Percentiles rank a stretch among this genome's conserved stretches.
These are phyloP conservation scores for Cladosporium sp. DNA, from an alignment of 2,329 filamentous ascomycete genomes.

Conservation along the genomic window DNA sequence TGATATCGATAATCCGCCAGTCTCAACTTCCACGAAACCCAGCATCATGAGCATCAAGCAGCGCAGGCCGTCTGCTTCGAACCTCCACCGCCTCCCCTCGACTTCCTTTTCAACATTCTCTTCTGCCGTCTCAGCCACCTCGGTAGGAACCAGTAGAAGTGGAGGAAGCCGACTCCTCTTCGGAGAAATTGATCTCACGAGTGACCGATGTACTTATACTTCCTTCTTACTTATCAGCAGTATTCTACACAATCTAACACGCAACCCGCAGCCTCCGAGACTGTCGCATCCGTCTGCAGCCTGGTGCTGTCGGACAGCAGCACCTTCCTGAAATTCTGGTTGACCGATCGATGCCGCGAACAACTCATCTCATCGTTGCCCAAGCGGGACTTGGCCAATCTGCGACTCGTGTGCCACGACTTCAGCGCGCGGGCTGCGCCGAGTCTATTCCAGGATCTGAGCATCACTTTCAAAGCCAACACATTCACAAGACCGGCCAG, in stretches of 20 bases:
- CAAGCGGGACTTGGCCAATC: slow-evolving; percentile 43
- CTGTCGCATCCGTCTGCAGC: slow-evolving; percentile 50
- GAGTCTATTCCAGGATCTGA: slow-evolving; percentile 67
- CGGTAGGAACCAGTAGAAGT: slow-evolving; percentile 36
- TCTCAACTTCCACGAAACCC: not conserved
- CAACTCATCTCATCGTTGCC: slow-evolving; percentile 45
- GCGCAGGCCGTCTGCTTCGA: slow-evolving; percentile 26
- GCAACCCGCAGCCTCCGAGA: slow-evolving; percentile 43
- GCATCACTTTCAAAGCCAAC: slow-evolving; percentile 69
- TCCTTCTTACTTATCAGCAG: slow-evolving; percentile 17
- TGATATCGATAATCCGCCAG: not conserved
- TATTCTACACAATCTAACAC: slow-evolving; percentile 4
- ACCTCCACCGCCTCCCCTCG: slow-evolving; percentile 37
- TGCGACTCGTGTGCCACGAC: slow-evolving; percentile 69
- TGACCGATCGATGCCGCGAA: slow-evolving; percentile 49
- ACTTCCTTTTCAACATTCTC: slow-evolving; percentile 35
- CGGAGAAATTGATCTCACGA: slow-evolving; percentile 51
- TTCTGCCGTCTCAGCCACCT: slow-evolving; percentile 36
- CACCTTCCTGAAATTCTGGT: slow-evolving; percentile 52
- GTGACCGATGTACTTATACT: slow-evolving; percentile 37
- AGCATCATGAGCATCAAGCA: slow-evolving; percentile 32
- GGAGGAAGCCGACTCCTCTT: slow-evolving; percentile 46
- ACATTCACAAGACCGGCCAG: slow-evolving; percentile 74
- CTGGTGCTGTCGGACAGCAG: slow-evolving; percentile 51
- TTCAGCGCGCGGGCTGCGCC: slow-evolving; percentile 70